Conservation (phyloP, 2,329 filamentous ascomycete genomes). For the Fusarium sulawesiense region DNA sequence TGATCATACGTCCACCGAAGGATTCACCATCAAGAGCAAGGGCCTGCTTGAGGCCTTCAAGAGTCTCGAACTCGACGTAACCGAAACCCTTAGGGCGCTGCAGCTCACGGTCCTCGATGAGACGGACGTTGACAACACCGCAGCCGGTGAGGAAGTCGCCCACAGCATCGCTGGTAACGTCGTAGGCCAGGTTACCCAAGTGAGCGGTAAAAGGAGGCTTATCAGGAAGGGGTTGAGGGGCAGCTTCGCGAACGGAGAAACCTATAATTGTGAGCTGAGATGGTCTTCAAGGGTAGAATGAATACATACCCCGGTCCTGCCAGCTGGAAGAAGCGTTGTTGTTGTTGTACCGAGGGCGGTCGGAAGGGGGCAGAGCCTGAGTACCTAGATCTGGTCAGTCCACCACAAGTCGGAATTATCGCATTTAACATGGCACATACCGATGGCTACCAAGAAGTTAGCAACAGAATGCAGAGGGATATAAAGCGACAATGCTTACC, state of each 20-base stretch:
- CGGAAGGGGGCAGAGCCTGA: slow-evolving; percentile 65
- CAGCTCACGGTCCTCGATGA: slow-evolving; percentile 96
- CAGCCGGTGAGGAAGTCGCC: slow-evolving; percentile 87
- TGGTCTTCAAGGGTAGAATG: not conserved
- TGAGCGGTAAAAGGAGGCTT: slow-evolving; percentile 96
- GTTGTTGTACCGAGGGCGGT: slow-evolving; percentile 55
- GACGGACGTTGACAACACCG: slow-evolving; percentile 88
- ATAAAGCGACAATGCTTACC: slow-evolving; percentile 64
- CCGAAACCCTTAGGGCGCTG: slow-evolving; percentile 97
- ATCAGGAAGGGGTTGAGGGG: slow-evolving; percentile 79
- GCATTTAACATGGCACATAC: slow-evolving; percentile 46
- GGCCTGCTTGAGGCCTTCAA: slow-evolving; percentile 92
- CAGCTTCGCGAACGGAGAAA: slow-evolving; percentile 75
- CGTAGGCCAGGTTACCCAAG: slow-evolving; percentile 95
- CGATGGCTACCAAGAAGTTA: slow-evolving; percentile 51
- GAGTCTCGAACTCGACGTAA: slow-evolving; percentile 90
- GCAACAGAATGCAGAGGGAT: slow-evolving; percentile 38
- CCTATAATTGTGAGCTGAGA: slow-evolving; percentile 53
- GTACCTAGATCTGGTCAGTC: slow-evolving; percentile 58
- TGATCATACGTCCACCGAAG: slow-evolving; percentile 89
- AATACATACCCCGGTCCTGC: slow-evolving; percentile 58
- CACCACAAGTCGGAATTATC: slow-evolving; percentile 27
- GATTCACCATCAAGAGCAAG: slow-evolving; percentile 82
- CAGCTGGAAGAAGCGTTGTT: slow-evolving; percentile 52
- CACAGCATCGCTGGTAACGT: slow-evolving; percentile 85